phyloP scores from a whole-genome alignment of 2,329 filamentous ascomycete species.

The Septoria petroselini region DNA sequence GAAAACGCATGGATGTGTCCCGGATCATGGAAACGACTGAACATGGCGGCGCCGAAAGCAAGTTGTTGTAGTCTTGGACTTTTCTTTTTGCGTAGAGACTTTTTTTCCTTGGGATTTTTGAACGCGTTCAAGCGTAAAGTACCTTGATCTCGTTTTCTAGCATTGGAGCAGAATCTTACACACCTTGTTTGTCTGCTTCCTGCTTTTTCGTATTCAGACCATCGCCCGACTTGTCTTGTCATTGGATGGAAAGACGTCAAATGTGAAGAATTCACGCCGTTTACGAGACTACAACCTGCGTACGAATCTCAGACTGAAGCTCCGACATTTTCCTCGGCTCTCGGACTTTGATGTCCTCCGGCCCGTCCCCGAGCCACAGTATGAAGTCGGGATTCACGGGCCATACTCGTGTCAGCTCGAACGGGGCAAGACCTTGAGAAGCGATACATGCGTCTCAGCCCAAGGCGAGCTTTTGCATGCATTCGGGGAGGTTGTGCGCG shows the following conservation, averaged over 20 bases:
- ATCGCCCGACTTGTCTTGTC: too few species aligned
- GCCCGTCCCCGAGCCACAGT: not conserved
- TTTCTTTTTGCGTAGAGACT: not conserved
- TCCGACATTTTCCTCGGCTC: not conserved
- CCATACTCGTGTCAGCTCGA: not conserved
- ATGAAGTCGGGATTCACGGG: not conserved
- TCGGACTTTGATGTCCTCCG: not conserved
- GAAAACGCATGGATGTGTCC: constrained; percentile 10
- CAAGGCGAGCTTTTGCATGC: not conserved
- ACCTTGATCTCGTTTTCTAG: not conserved
- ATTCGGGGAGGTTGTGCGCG: not conserved
- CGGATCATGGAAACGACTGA: constrained; percentile 12
- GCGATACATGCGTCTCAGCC: not conserved
- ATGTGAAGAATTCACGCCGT: too few species aligned
- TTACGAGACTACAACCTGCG: too few species aligned
- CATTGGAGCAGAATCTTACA: too few species aligned
- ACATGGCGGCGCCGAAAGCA: constrained; percentile 8
- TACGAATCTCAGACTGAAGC: too few species aligned
- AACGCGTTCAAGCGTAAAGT: constrained; percentile 9
- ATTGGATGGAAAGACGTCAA: too few species aligned
- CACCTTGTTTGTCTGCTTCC: too few species aligned
- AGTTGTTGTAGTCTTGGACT: not conserved
- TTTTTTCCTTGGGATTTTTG: constrained; percentile 1
- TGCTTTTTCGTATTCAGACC: too few species aligned
- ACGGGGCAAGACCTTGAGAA: not conserved